Conservation (phyloP, 768 basidiomycete species). For the Lentinula aciculospora region DNA sequence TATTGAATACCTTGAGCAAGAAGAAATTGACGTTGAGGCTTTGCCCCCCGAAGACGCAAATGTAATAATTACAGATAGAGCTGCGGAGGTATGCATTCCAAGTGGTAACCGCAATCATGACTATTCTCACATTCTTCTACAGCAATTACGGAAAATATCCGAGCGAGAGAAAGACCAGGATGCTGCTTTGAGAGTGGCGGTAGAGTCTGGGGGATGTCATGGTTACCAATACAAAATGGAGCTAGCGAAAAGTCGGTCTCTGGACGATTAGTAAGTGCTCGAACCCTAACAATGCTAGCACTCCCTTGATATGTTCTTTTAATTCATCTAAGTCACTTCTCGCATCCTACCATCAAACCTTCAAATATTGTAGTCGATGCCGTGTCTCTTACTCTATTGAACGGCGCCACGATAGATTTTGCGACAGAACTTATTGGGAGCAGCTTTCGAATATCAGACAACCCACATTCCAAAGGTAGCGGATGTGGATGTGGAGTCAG, state of each 20-base stretch:
- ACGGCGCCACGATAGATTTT: constrained; percentile 86
- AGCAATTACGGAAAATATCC: constrained; percentile 79
- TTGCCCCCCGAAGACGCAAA: constrained; percentile 47
- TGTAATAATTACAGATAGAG: constrained; percentile 63
- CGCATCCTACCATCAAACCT: constrained; percentile 64
- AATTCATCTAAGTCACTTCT: constrained; percentile 48
- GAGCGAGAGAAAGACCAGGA: constrained; percentile 53
- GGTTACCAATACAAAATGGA: constrained; percentile 96
- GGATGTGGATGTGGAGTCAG: constrained; percentile 96
- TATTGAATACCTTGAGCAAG: constrained; percentile 44
- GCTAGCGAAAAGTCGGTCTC: constrained; percentile 52
- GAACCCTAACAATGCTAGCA: background rate
- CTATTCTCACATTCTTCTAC: background rate
- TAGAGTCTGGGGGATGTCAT: constrained; percentile 95
- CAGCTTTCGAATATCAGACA: constrained; percentile 76
- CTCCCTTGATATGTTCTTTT: background rate
- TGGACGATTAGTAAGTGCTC: constrained; percentile 80
- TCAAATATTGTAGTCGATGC: constrained; percentile 83
- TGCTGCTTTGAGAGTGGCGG: constrained; percentile 73
- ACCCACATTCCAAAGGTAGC: constrained; percentile 85
- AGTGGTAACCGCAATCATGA: background rate
- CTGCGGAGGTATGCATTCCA: constrained; percentile 55
- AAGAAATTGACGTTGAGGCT: constrained; percentile 61
- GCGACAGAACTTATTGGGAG: constrained; percentile 94
- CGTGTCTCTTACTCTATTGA: constrained; percentile 76